Percentiles rank a stretch among this genome's conserved stretches.
Evolutionary conservation across 129 eudicot species (phyloP).

Genomic region (Lonicera japonica): DNA sequence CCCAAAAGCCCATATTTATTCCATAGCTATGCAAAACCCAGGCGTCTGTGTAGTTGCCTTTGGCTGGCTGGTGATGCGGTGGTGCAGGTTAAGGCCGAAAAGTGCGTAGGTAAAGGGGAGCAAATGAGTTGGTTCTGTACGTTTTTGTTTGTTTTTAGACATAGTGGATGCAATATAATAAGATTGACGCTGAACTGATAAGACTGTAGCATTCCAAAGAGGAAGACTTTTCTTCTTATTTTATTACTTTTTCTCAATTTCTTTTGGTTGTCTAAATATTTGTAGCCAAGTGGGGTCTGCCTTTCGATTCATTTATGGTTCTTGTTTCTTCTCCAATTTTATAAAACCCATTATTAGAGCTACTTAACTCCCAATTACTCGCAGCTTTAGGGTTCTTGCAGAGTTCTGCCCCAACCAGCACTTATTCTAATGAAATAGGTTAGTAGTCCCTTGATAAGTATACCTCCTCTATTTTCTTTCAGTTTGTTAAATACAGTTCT

Average conservation of each 20-base stretch:
- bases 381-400: constrained; percentile 29
- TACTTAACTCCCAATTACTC: constrained; percentile 19
- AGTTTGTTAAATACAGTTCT: not conserved
- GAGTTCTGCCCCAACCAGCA: constrained; percentile 13
- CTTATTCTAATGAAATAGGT: constrained; percentile 23
- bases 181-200: not conserved
- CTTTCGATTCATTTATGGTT: constrained; percentile 27
- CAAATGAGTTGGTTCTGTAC: constrained; percentile 41
- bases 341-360: constrained; percentile 17
- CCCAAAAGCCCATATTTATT: too few relatives aligned
- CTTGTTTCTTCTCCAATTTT: constrained; percentile 24
- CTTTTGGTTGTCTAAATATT: constrained; percentile 24
- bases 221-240: constrained; percentile 17
- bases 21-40: too few relatives aligned
- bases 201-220: constrained; percentile 31
- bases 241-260: constrained; percentile 35
- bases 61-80: too few relatives aligned
- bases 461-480: not conserved
- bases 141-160: not conserved
- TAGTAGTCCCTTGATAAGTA: constrained; percentile 3
- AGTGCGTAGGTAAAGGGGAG: too few relatives aligned
- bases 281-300: constrained; percentile 29
- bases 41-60: too few relatives aligned
- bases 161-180: constrained; percentile 6
- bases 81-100: too few relatives aligned